These are phyloP conservation scores for Conringia planisiliqua DNA, from an alignment of 345 rosid species.

Conservation along the genomic window DNA sequence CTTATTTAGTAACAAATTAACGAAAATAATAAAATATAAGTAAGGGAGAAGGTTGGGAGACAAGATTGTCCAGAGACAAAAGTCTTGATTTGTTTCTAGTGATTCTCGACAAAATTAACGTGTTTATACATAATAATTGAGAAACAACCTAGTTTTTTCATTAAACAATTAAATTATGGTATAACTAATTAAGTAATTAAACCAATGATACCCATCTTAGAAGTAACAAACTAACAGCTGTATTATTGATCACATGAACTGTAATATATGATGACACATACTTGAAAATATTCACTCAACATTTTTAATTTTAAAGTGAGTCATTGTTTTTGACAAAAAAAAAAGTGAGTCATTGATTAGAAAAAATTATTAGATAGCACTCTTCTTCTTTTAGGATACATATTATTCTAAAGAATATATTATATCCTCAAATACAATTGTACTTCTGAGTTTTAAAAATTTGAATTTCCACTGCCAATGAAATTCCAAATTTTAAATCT, in stretches of 20 bases:
- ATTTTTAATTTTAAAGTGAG: not conserved
- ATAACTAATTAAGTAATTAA: not conserved
- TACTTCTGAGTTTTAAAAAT: not conserved
- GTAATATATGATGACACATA: constrained; percentile 3
- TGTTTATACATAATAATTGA: constrained; percentile 5
- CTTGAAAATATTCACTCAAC: not conserved
- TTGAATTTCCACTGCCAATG: not conserved
- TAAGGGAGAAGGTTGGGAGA: not conserved
- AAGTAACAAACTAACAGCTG: constrained; percentile 12
- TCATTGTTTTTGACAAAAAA: too few relatives aligned
- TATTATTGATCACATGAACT: constrained; percentile 16
- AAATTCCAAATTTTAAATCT: not conserved
- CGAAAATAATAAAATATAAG: not conserved
- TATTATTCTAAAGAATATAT: not conserved
- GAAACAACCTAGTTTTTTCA: not conserved
- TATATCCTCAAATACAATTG: not conserved
- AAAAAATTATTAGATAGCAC: not conserved
- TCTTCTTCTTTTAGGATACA: not conserved
- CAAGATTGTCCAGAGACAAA: constrained; percentile 22
- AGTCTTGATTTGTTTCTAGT: constrained; percentile 25
- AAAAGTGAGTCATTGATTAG: not conserved
- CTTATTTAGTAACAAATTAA: not conserved
- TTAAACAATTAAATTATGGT: not conserved
- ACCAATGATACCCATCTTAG: constrained; percentile 11
- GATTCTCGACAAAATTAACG: constrained; percentile 13